Conservation (phyloP, 805 yeast species). For the Yarrowia sp. region DNA sequence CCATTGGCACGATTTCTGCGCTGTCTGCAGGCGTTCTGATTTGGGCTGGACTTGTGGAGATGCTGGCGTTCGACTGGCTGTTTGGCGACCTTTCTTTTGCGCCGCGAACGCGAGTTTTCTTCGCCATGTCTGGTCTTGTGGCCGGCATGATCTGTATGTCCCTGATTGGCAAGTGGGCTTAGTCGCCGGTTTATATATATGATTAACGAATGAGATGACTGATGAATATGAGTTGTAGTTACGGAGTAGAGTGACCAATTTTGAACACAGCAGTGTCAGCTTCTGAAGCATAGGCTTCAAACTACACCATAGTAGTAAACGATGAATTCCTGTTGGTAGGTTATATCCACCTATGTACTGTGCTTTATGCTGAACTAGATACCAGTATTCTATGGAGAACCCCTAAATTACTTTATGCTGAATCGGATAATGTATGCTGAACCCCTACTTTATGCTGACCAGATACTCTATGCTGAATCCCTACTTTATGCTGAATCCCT, state of each 20-base stretch:
- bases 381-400: no score
- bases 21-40: conserved; percentile 70
- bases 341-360: no score
- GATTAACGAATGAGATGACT: background rate
- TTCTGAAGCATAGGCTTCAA: no score
- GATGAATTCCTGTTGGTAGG: no score
- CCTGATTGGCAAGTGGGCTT: conserved; percentile 71
- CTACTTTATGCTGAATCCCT: no score
- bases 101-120: conserved; percentile 51
- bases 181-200: conserved; percentile 13
- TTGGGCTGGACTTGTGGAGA: conserved; percentile 69
- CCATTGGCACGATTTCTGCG: conserved; percentile 67
- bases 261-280: no score
- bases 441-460: no score
- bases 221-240: background rate
- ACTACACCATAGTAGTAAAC: no score
- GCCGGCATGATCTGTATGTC: conserved; percentile 66
- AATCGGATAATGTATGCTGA: no score
- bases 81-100: conserved; percentile 62
- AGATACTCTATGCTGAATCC: no score
- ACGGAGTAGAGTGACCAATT: background rate
- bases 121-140: conserved; percentile 54
- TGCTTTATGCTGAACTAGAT: no score
- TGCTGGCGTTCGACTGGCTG: conserved; percentile 70
- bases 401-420: no score